Conservation (phyloP, 805 yeast species). For the Lachancea cidri region DNA sequence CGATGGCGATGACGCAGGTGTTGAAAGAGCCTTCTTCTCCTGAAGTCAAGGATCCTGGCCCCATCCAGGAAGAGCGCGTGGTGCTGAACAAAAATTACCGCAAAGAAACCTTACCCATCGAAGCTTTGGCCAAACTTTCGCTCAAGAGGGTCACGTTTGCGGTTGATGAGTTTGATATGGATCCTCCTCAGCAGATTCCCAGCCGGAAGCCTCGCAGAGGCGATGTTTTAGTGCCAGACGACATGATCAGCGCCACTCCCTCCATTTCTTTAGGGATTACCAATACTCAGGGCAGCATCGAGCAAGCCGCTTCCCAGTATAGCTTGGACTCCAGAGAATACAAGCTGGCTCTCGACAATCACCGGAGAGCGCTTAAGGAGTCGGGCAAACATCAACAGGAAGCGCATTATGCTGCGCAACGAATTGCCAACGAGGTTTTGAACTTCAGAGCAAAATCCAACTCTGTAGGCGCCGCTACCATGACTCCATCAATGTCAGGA, state of each 20-base stretch:
- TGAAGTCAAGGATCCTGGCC: slow-evolving; percentile 18
- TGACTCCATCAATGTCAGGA: too few relatives aligned
- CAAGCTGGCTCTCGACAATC: slow-evolving; percentile 53
- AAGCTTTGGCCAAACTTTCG: slow-evolving; percentile 24
- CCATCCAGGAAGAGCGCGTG: slow-evolving; percentile 29
- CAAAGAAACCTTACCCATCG: slow-evolving; percentile 34
- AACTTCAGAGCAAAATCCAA: slow-evolving; percentile 34
- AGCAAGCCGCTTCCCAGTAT: slow-evolving; percentile 30
- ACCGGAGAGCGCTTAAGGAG: slow-evolving; percentile 48
- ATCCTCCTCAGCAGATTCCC: slow-evolving; percentile 95
- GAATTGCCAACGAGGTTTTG: slow-evolving; percentile 62
- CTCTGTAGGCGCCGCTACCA: not conserved
- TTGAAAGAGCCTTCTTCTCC: slow-evolving; percentile 16
- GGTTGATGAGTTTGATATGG: slow-evolving; percentile 61
- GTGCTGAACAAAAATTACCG: slow-evolving; percentile 43
- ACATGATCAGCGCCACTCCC: slow-evolving; percentile 52
- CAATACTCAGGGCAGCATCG: slow-evolving; percentile 31
- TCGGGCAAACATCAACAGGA: slow-evolving; percentile 70
- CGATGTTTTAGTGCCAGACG: slow-evolving; percentile 68
- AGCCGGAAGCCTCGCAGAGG: slow-evolving; percentile 78
- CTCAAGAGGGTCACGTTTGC: slow-evolving; percentile 74
- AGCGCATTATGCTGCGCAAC: slow-evolving; percentile 66
- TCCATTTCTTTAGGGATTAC: slow-evolving; percentile 68
- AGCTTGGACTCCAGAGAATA: slow-evolving; percentile 40
- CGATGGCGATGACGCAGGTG: slow-evolving; percentile 12